A percentile compares a stretch with the other conserved stretches of the same genome.
Evolutionary conservation across 805 yeast species (phyloP).

Genomic region (Barnettozyma populi): DNA sequence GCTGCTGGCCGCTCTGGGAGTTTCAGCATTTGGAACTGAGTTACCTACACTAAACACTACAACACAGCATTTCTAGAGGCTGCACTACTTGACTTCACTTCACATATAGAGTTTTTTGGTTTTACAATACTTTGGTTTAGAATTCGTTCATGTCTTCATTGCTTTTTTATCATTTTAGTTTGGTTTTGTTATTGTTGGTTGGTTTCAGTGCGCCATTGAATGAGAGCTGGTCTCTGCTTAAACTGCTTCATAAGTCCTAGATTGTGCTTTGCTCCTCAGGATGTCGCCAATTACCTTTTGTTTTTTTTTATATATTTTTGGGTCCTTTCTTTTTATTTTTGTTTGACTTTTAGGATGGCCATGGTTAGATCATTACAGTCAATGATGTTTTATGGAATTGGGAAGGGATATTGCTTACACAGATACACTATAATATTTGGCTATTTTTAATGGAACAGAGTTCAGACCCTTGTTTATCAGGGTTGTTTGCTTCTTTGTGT

Average conservation of each 20-base stretch:
- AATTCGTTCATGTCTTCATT: not conserved
- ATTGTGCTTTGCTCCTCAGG: not conserved
- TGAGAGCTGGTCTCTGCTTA: not conserved
- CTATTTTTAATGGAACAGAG: not conserved
- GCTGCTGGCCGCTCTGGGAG: conserved; percentile 1
- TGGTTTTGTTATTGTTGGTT: not conserved
- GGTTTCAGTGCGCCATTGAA: not conserved
- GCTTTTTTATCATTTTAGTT: not conserved
- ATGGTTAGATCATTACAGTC: not conserved
- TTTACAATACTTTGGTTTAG: not conserved
- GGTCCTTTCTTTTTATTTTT: no score
- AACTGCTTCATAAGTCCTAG: not conserved
- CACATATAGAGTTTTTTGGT: not conserved
- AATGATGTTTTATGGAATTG: not conserved
- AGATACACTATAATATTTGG: conserved; percentile 1
- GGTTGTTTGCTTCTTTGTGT: not conserved
- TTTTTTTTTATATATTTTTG: not conserved
- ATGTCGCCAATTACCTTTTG: no score
- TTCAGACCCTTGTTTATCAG: not conserved
- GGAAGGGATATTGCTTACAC: not conserved
- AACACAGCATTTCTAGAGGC: not conserved
- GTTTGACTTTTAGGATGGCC: not conserved
- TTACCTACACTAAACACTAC: not conserved
- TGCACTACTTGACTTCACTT: not conserved
- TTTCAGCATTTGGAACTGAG: conserved; percentile 8